phyloP scores from a whole-genome alignment of 257 asterid genomes.

The Ilex asprella region DNA sequence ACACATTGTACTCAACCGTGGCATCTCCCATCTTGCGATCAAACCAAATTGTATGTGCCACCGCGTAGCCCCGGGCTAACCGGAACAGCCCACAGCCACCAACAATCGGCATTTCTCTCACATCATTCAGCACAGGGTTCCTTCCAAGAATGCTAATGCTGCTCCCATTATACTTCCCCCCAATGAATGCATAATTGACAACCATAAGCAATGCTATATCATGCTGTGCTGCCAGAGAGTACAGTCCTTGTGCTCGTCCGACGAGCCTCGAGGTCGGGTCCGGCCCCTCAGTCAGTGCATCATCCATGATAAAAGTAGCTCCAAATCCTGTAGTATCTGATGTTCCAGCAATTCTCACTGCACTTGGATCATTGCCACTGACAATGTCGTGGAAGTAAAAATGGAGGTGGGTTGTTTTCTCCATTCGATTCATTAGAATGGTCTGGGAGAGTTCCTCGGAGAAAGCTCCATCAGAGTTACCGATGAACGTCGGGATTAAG shows the following conservation, averaged over 20 bases:
- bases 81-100: conserved; percentile 69
- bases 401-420: neutral
- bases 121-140: conserved; percentile 32
- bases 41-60: conserved; percentile 36
- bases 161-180: conserved; percentile 64
- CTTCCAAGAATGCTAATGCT: conserved; percentile 64
- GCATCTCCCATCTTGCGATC: conserved; percentile 49
- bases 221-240: conserved; percentile 58
- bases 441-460: too few relatives aligned
- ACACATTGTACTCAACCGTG: conserved; percentile 57
- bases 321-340: conserved; percentile 28
- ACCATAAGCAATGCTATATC: conserved; percentile 66
- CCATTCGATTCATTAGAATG: neutral
- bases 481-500: too few relatives aligned
- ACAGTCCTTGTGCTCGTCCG: conserved; percentile 76
- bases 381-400: conserved; percentile 1
- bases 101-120: conserved; percentile 74
- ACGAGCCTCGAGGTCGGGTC: conserved; percentile 43
- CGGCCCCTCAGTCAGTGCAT: conserved; percentile 55
- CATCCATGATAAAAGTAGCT: conserved; percentile 53
- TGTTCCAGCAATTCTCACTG: conserved; percentile 40
- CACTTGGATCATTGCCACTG: conserved; percentile 18
- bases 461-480: too few relatives aligned
- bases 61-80: neutral
- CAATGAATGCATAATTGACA: conserved; percentile 45